Conservation (phyloP, 495 filamentous ascomycete species). For the Penicillium longicatenatum region DNA sequence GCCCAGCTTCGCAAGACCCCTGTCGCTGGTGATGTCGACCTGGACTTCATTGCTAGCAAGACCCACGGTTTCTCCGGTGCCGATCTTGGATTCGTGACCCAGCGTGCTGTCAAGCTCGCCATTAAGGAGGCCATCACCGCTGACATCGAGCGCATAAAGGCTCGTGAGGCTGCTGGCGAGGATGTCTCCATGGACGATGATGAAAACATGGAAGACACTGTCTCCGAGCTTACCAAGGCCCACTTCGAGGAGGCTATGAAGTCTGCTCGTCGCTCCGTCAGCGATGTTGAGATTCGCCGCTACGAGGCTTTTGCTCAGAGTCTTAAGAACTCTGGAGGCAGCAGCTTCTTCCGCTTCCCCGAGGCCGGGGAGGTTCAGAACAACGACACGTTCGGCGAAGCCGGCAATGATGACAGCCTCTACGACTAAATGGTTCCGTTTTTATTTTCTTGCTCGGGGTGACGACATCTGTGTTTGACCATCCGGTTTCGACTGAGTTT, state of each 20-base stretch:
- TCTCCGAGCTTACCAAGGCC: slow-evolving; percentile 92
- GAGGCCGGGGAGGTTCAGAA: slow-evolving; percentile 62
- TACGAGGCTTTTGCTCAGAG: slow-evolving; percentile 99
- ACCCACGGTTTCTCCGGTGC: slow-evolving; percentile 99
- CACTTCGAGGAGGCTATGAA: slow-evolving; percentile 99
- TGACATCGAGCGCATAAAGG: slow-evolving; percentile 87
- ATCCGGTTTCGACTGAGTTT: slow-evolving; percentile 12
- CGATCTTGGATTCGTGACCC: slow-evolving; percentile 98
- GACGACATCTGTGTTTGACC: slow-evolving; percentile 24
- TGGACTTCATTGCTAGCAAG: slow-evolving; percentile 90
- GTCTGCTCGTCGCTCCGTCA: slow-evolving; percentile 87
- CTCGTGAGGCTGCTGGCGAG: slow-evolving; percentile 82
- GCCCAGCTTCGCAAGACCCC: slow-evolving; percentile 99
- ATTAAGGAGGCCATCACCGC: slow-evolving; percentile 94
- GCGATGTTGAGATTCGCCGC: slow-evolving; percentile 92
- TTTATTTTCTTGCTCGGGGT: slow-evolving; percentile 20
- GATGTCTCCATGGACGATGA: slow-evolving; percentile 75
- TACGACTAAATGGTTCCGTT: slow-evolving; percentile 58
- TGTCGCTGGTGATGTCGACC: slow-evolving; percentile 81
- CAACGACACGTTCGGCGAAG: slow-evolving; percentile 73
- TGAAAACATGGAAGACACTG: slow-evolving; percentile 84
- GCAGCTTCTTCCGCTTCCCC: slow-evolving; percentile 97
- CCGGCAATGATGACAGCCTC: slow-evolving; percentile 86
- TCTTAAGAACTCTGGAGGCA: slow-evolving; percentile 95
- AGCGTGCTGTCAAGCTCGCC: slow-evolving; percentile 97